Base-by-base conservation (phyloP, 1,139 yeast genomes). In the Schwanniomyces etchellsii region DNA sequence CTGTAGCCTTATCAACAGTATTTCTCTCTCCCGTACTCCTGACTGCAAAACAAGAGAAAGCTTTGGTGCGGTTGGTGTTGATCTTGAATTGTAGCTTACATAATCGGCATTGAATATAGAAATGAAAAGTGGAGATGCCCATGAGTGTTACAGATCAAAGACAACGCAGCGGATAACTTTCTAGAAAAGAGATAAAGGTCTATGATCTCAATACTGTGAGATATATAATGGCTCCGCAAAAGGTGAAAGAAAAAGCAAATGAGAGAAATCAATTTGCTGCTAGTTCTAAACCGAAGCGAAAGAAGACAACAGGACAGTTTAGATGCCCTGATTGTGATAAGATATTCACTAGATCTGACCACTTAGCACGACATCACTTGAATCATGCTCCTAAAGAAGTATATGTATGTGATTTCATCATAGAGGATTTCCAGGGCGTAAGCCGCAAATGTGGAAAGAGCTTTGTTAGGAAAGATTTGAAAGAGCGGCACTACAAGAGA, bases 271-370 rank as follows among this genome's bases (percentile, higher is more conserved):
- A 15, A 25, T 11, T 13, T n/a, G 15, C 12, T 6, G 5, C 10
- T n/a, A 25, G 22, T 12, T 10, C 12, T 17, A 17, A 26, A 16
- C 34, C 22, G 31, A 38, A 36, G 30, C 37, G 39, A 16, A 40
- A 33, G 28, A 34, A 44, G 20, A 27, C 33, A 6, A 32, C 36
- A 26, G 53, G 52, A 3, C 27, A 32, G 14, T 47, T 38, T 28
- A 15, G 21, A 10, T 49, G 55, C 34, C 42, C 39, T 5, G 41
- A 47, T 14, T 64, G 70, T 38, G 43, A 45, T 29, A 59, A 60
- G 35, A 50, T 47, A 24, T 64, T 64, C 37, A 50, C 61, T 13
- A 44, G 70, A 12, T 49, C 60, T 3, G 70, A 64, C 42, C 68
- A 62, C 37, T 42, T 64, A 20, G 47, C 59, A 4, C 43, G 70